Conservation (phyloP, 768 basidiomycete genomes). For the Psilocybe cubensis region DNA sequence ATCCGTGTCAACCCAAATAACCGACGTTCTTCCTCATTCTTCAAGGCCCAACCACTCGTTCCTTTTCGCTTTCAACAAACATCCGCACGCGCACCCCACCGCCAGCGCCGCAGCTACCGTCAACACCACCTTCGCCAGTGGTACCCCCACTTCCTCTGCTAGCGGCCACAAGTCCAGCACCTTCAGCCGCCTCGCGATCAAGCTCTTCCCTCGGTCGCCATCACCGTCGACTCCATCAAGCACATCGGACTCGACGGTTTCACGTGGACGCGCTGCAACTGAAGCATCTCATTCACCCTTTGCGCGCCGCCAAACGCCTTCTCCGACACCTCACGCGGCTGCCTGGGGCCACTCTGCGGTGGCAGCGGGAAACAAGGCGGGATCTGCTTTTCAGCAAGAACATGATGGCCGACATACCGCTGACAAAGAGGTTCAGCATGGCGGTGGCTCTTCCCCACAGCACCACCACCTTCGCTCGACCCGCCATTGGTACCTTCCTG, state of each 20-base stretch:
- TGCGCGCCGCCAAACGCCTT: constrained; percentile 40
- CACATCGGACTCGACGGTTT: constrained; percentile 34
- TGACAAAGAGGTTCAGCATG: constrained; percentile 9
- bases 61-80: constrained; percentile 17
- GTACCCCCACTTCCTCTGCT: constrained; percentile 18
- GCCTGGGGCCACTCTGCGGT: constrained; percentile 33
- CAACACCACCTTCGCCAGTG: constrained; percentile 7
- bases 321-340: constrained; percentile 38
- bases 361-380: constrained; percentile 20
- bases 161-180: constrained; percentile 30
- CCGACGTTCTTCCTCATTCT: constrained; percentile 40
- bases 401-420: constrained; percentile 11
- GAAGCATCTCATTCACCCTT: constrained; percentile 36
- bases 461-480: constrained; percentile 38
- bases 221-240: constrained; percentile 44
- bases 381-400: constrained; percentile 18
- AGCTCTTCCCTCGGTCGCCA: constrained; percentile 54
- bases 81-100: constrained; percentile 9
- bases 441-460: no score
- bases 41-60: constrained; percentile 38
- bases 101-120: constrained; percentile 4
- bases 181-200: constrained; percentile 44
- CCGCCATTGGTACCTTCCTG: constrained; percentile 58
- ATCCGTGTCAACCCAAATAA: constrained; percentile 43
- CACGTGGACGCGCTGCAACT: constrained; percentile 30